Percentiles rank a stretch among this genome's conserved stretches.
Evolutionary conservation across 768 basidiomycete species (phyloP).

Genomic region (Boletus rubroflammeus): DNA sequence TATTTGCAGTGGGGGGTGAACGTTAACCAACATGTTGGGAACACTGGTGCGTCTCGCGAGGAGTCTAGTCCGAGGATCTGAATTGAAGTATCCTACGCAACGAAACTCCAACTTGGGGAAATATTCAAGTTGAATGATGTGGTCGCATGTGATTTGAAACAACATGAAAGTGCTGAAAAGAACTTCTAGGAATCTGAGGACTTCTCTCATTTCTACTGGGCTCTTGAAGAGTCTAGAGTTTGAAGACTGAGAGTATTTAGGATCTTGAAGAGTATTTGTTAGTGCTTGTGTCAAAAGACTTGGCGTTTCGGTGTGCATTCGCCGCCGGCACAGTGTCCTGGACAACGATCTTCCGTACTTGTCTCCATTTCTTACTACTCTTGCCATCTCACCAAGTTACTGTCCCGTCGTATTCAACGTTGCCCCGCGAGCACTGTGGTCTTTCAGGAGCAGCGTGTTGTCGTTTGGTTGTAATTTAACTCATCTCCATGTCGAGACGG

Average conservation of each 20-base stretch:
- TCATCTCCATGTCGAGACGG: constrained; percentile 57
- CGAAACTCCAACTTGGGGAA: not conserved
- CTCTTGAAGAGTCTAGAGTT: not conserved
- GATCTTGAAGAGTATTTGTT: too few relatives aligned
- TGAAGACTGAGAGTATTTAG: too few relatives aligned
- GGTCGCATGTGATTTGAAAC: not conserved
- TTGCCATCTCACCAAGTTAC: not conserved
- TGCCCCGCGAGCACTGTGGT: constrained; percentile 1
- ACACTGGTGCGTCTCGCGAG: not conserved
- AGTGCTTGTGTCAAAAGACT: constrained; percentile 16
- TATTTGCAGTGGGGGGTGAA: not conserved
- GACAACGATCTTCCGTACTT: constrained; percentile 37
- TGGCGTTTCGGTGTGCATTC: not conserved
- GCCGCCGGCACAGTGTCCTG: not conserved
- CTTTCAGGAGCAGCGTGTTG: constrained; percentile 2
- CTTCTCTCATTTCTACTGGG: not conserved
- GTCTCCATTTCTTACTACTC: constrained; percentile 9
- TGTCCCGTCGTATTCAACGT: not conserved
- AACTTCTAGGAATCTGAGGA: too few relatives aligned
- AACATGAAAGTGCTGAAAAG: too few relatives aligned
- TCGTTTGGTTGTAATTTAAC: constrained; percentile 7
- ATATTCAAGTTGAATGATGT: not conserved
- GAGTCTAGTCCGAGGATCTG: not conserved
- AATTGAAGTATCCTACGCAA: not conserved
- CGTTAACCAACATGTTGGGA: too few relatives aligned